Evolutionary conservation across 2,329 filamentous ascomycete species (phyloP), one percentile per base, ranked within the genome.

Genomic region (Karstenula rhodostoma): DNA sequence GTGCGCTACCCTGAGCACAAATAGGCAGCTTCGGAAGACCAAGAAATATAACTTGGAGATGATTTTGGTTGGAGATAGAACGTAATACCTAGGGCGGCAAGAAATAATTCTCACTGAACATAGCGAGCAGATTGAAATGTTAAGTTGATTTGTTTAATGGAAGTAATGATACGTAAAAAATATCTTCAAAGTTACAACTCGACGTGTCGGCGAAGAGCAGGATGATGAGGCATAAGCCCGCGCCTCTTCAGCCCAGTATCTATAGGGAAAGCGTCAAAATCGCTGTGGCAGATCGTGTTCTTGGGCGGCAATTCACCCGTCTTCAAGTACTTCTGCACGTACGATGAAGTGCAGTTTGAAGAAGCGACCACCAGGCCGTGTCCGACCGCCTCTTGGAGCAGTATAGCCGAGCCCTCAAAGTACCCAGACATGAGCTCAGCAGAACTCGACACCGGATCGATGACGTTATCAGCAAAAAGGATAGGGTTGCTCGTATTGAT

Each of bases 401-500:
- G 68, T 7, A 83, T 68, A 1, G 69, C 69, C 3, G 76, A 78
- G 1, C 79, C 80, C 4, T 78, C 71, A 60, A 82, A 82, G 2
- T 68, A 64, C 12, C 55, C 62, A 2, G 71, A 66, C 73, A 76
- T 75, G 48, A 71, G 70, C 22, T 56, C 59, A 2, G 81, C 81
- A 33, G 79, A 77, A 49, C 67, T 62, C 0, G 84, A 87, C 1
- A 87, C 83, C 0, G 86, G 86, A 59, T 87, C 85, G 29, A 83
- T 56, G 3, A 25, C 44, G 66, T 84, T 86, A 19, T 81, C 81
- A 13, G 86, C 76, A 69, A 87, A 84, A 9, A 88, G 77, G 42
- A 88, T 73, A 0, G 85, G 85, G 33, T 50, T 57, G 12, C 22
- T 53, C 4, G 56, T 57, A 2, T 56, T 43, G 12, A 49, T 17